These are phyloP conservation scores for Petunia secreta DNA, from an alignment of 257 asterid genomes.

Conservation along the genomic window DNA sequence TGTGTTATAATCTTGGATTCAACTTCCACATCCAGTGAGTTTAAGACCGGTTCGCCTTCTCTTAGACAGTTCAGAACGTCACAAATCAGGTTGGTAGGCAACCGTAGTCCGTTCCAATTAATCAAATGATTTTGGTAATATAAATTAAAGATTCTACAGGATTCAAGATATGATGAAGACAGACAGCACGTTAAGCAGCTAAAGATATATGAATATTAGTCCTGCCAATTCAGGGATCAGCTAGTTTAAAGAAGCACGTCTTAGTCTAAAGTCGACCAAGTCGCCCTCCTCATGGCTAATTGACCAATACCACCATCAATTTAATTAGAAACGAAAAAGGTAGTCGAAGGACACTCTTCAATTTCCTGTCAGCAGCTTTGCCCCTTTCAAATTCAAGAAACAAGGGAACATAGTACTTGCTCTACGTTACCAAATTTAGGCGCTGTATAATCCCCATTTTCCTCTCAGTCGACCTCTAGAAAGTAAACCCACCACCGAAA, in stretches of 20 bases:
- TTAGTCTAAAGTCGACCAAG: neutral
- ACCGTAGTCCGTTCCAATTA: neutral
- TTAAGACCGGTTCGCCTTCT: neutral
- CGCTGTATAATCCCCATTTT: conserved; percentile 1
- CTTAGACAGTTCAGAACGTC: neutral
- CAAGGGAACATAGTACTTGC: conserved; percentile 4
- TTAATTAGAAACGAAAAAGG: neutral
- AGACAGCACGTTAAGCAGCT: neutral
- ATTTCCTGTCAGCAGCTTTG: too few relatives aligned
- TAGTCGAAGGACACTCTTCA: conserved; percentile 9
- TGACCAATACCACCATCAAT: neutral
- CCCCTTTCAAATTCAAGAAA: conserved; percentile 14
- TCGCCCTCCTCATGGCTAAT: neutral
- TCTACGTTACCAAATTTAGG: conserved; percentile 11
- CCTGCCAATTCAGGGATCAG: neutral
- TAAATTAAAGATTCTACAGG: neutral
- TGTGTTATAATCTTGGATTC: too few relatives aligned
- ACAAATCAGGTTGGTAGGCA: neutral
- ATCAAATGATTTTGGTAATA: neutral
- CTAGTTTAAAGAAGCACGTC: neutral
- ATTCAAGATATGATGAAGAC: neutral
- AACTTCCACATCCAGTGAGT: too few relatives aligned
- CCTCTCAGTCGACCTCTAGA: neutral
- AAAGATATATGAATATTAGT: neutral
- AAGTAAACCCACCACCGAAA: conserved; percentile 21